Evolutionary conservation across 2,329 filamentous ascomycete genomes (phyloP).

Genomic region (Aspergillus pseudonomiae): DNA sequence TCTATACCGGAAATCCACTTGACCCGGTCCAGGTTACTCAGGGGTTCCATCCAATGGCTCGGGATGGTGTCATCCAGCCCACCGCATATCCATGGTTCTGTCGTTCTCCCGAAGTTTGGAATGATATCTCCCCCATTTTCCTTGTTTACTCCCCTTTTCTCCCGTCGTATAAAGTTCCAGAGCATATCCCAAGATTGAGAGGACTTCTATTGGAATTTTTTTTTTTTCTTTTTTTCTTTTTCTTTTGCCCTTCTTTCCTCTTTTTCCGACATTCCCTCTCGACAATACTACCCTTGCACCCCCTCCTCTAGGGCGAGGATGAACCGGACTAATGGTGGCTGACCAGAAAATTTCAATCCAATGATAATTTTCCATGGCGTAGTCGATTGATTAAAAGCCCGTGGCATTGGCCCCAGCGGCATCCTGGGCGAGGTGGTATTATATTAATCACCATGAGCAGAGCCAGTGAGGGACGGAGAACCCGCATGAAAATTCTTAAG

Average conservation of each 20-base stretch:
- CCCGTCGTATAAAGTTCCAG: not conserved
- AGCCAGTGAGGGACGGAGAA: not conserved
- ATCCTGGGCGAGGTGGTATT: not conserved
- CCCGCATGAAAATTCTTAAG: not conserved
- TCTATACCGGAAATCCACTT: constrained; percentile 4
- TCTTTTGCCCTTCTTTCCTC: not conserved
- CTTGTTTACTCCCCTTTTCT: not conserved
- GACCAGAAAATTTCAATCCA: not conserved
- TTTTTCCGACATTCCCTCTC: not conserved
- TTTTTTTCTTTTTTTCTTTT: not conserved
- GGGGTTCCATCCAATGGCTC: not conserved
- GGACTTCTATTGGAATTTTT: not conserved
- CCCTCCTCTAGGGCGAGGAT: not conserved
- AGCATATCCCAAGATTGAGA: not conserved
- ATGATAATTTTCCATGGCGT: not conserved
- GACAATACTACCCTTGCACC: not conserved
- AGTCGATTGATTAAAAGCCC: not conserved
- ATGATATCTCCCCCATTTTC: not conserved
- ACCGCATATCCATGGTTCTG: constrained; percentile 1
- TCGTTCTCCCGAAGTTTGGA: constrained; percentile 1
- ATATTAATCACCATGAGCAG: not conserved
- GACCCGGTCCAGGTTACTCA: not conserved
- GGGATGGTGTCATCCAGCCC: not conserved
- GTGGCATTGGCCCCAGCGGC: not conserved
- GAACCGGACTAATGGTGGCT: not conserved